Conservation (phyloP, 768 basidiomycete genomes). For the Lactifluus pinguis region DNA sequence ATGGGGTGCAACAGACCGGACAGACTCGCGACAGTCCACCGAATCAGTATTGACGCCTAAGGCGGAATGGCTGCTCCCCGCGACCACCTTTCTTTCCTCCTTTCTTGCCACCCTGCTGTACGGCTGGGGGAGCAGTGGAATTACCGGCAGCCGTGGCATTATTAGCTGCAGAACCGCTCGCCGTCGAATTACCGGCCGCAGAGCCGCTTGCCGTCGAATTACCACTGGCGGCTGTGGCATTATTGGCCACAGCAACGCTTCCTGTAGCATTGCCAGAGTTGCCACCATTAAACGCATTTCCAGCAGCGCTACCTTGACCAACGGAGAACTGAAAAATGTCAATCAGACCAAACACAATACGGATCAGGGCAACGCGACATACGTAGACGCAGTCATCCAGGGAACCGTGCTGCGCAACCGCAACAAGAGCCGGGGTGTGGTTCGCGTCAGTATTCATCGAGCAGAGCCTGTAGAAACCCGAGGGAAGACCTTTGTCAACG, state of each 20-base stretch:
- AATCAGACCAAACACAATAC: not conserved
- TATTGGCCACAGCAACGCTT: conserved; percentile 2
- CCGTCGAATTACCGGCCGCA: conserved; percentile 8
- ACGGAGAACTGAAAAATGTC: not conserved
- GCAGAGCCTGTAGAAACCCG: conserved; percentile 34
- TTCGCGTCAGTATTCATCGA: conserved; percentile 40
- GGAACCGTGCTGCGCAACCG: conserved; percentile 35
- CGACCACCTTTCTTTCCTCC: not conserved
- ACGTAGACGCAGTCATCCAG: conserved; percentile 36
- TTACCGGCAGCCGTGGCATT: not conserved
- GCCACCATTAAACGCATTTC: not conserved
- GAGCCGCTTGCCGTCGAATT: not conserved
- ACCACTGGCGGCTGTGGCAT: not conserved
- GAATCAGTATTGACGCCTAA: conserved; percentile 5
- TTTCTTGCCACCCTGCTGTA: no score
- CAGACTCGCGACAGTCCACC: not conserved
- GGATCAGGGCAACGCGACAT: conserved; percentile 1
- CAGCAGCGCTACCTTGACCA: not conserved
- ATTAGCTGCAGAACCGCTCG: conserved; percentile 10
- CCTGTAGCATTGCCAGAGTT: not conserved
- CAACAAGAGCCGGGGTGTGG: conserved; percentile 33
- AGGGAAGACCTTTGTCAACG: conserved; percentile 36
- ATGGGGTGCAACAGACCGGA: not conserved
- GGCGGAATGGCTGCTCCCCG: no score
- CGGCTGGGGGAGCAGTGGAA: not conserved